Conservation (phyloP, 1,139 yeast genomes). For the Pichia sp. region DNA sequence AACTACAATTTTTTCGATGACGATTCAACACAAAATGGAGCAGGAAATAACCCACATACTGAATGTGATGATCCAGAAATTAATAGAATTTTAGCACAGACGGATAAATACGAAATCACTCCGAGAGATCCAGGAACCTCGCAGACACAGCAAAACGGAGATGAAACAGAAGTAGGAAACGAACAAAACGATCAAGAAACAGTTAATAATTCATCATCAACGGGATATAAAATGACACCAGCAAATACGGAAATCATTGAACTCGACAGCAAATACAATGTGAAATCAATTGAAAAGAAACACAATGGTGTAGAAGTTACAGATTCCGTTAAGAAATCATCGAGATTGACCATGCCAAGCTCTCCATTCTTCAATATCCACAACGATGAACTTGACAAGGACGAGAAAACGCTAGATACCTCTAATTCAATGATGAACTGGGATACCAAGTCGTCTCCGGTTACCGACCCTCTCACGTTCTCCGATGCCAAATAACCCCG, state of each 20-base stretch:
- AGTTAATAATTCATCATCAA: too few relatives aligned
- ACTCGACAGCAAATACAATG: background rate
- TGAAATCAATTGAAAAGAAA: too few relatives aligned
- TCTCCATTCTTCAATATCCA: conserved; percentile 27
- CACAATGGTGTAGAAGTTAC: too few relatives aligned
- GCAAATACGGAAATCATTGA: background rate
- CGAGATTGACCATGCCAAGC: conserved; percentile 26
- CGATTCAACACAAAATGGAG: conserved; percentile 8
- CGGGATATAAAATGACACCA: conserved; percentile 7
- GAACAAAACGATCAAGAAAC: too few relatives aligned
- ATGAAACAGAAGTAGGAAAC: too few relatives aligned
- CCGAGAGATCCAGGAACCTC: conserved; percentile 29
- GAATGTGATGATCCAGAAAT: conserved; percentile 24
- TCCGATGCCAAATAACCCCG: background rate
- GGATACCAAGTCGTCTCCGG: conserved; percentile 26
- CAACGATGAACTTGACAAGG: conserved; percentile 17
- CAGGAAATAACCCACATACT: conserved; percentile 10
- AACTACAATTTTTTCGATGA: conserved; percentile 28
- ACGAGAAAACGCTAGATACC: conserved; percentile 18
- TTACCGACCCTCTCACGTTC: conserved; percentile 19
- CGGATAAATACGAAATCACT: conserved; percentile 24
- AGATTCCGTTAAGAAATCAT: background rate
- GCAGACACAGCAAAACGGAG: conserved; percentile 14
- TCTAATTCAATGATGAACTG: conserved; percentile 21
- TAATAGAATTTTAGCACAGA: conserved; percentile 16